These are phyloP conservation scores for Endoconidiophora laricicola DNA, from an alignment of 2,329 filamentous ascomycete genomes.

Conservation along the genomic window DNA sequence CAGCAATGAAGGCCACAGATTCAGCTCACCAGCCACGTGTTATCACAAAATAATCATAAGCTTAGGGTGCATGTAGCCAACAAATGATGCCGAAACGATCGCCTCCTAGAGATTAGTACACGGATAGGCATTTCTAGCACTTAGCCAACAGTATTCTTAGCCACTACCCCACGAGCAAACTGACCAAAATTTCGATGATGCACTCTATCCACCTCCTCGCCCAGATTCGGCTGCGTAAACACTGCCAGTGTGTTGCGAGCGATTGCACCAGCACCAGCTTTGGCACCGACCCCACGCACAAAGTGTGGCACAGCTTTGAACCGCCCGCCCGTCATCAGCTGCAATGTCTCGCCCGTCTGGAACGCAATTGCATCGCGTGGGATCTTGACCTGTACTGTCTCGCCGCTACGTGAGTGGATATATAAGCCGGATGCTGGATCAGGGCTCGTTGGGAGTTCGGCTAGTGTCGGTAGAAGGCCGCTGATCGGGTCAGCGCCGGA, in stretches of 20 bases:
- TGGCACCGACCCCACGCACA: constrained; percentile 57
- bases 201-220: constrained; percentile 55
- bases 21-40: too few species aligned
- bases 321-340: constrained; percentile 76
- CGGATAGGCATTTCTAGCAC: too few species aligned
- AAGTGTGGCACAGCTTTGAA: constrained; percentile 96
- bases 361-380: constrained; percentile 85
- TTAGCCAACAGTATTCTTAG: constrained; percentile 38
- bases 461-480: constrained; percentile 32
- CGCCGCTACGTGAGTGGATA: constrained; percentile 69
- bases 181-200: constrained; percentile 55
- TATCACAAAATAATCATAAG: too few species aligned
- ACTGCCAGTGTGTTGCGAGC: constrained; percentile 84
- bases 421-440: constrained; percentile 82
- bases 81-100: too few species aligned
- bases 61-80: too few species aligned
- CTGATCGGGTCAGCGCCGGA: constrained; percentile 15
- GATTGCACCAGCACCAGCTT: constrained; percentile 34
- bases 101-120: too few species aligned
- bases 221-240: constrained; percentile 91
- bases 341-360: constrained; percentile 83
- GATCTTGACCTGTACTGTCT: constrained; percentile 81
- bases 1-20: too few species aligned
- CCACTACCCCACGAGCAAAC: constrained; percentile 49
- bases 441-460: constrained; percentile 59